These are phyloP conservation scores for Corynespora cassiicola DNA, from an alignment of 2,329 filamentous ascomycete genomes.

Conservation along the genomic window DNA sequence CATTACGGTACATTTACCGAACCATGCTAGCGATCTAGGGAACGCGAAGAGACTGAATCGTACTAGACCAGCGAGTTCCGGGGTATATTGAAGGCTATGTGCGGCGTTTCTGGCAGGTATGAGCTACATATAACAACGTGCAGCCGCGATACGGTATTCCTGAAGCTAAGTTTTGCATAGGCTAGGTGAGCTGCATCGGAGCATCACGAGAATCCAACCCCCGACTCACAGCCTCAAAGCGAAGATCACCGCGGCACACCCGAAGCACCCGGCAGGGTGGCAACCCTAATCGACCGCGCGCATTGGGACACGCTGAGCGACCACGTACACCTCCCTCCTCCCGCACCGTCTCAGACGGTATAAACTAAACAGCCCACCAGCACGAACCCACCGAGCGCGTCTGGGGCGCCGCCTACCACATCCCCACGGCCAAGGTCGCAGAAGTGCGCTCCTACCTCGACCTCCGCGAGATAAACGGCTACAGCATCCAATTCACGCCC, in stretches of 20 bases:
- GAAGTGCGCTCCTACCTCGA: constrained; percentile 91
- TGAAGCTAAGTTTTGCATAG: constrained; percentile 30
- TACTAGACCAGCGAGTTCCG: constrained; percentile 83
- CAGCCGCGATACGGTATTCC: not conserved
- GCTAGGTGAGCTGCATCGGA: constrained; percentile 36
- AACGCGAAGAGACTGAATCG: constrained; percentile 4
- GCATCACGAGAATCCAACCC: not conserved
- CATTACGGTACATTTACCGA: constrained; percentile 74
- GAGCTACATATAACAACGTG: constrained; percentile 33
- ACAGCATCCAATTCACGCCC: constrained; percentile 88
- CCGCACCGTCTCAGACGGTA: constrained; percentile 37
- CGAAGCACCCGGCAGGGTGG: constrained; percentile 84
- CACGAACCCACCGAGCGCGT: constrained; percentile 66
- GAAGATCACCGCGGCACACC: constrained; percentile 95
- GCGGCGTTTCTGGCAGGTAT: constrained; percentile 95
- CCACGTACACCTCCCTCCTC: constrained; percentile 53
- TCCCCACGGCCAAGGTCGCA: constrained; percentile 72
- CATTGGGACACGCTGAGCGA: constrained; percentile 80
- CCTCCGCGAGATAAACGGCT: constrained; percentile 96
- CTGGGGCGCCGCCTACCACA: constrained; percentile 94
- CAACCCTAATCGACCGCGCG: constrained; percentile 84
- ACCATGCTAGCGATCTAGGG: constrained; percentile 52
- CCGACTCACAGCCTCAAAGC: constrained; percentile 55
- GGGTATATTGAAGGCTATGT: constrained; percentile 95
- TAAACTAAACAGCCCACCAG: constrained; percentile 14